Percentiles rank a stretch among this genome's conserved stretches.
phyloP scores from a whole-genome alignment of 2,329 filamentous ascomycete species.

The Fusarium sp. region DNA sequence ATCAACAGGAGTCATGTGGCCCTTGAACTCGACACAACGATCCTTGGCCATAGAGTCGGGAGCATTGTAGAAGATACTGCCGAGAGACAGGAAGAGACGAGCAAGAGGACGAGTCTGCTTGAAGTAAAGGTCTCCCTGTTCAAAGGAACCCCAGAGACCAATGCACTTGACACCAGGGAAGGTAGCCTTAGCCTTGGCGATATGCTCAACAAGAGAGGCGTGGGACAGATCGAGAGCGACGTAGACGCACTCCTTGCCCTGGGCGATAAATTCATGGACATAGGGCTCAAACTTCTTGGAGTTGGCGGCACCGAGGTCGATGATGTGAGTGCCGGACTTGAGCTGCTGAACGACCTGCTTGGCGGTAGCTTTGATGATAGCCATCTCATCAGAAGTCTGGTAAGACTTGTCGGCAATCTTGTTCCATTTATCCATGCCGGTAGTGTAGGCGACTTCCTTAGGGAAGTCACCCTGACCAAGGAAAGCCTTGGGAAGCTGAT shows the following conservation, averaged over 20 bases:
- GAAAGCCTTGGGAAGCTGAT: constrained; percentile 33
- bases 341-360: constrained; percentile 24
- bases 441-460: constrained; percentile 40
- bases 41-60: constrained; percentile 28
- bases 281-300: constrained; percentile 38
- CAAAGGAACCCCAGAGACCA: constrained; percentile 37
- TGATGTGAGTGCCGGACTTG: constrained; percentile 23
- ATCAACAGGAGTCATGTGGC: constrained; percentile 18
- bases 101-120: not conserved
- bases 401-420: constrained; percentile 26
- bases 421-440: constrained; percentile 32
- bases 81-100: constrained; percentile 35
- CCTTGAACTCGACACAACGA: constrained; percentile 28
- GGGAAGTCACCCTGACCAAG: constrained; percentile 33
- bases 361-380: constrained; percentile 33
- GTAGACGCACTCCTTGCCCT: constrained; percentile 34
- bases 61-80: constrained; percentile 39
- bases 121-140: constrained; percentile 36
- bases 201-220: constrained; percentile 20
- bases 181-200: constrained; percentile 20
- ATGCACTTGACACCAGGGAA: constrained; percentile 27
- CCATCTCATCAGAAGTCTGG: constrained; percentile 33
- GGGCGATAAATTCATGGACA: constrained; percentile 23
- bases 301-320: constrained; percentile 38
- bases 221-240: constrained; percentile 30